These are phyloP conservation scores for Carnegiea gigantea DNA, from an alignment of 179 eudicot species.

Conservation along the genomic window DNA sequence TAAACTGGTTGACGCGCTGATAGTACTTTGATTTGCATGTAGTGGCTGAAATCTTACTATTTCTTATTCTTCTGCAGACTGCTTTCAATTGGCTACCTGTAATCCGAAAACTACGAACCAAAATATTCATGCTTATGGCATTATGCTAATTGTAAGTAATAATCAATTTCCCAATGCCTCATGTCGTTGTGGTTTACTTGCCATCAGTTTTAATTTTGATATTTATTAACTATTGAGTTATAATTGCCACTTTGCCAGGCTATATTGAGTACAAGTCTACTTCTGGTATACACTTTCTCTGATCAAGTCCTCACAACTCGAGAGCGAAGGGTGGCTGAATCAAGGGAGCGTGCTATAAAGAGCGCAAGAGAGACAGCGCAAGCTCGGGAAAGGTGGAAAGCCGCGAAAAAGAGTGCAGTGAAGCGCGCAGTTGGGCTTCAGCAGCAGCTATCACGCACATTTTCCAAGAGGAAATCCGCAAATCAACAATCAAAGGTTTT, in stretches of 20 bases:
- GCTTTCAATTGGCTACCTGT: slow-evolving; percentile 76
- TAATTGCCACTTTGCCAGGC: slow-evolving; percentile 31
- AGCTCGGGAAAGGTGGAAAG: slow-evolving; percentile 85
- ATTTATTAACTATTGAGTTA: not conserved
- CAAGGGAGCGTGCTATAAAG: slow-evolving; percentile 81
- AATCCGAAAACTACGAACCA: slow-evolving; percentile 61
- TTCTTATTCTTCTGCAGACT: not conserved
- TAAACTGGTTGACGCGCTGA: no score
- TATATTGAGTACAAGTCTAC: slow-evolving; percentile 53
- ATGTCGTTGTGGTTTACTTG: not conserved
- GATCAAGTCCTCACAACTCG: slow-evolving; percentile 89
- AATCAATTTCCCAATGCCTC: not conserved
- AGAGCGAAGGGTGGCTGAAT: slow-evolving; percentile 68
- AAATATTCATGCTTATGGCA: slow-evolving; percentile 72
- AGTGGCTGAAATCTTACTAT: not conserved
- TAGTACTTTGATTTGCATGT: not conserved
- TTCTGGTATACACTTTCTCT: slow-evolving; percentile 75
- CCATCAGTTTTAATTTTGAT: not conserved
- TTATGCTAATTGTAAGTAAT: slow-evolving; percentile 72
- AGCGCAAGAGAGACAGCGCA: slow-evolving; percentile 92
- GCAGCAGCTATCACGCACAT: slow-evolving; percentile 72
- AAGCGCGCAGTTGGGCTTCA: slow-evolving; percentile 57
- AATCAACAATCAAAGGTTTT: slow-evolving; percentile 28
- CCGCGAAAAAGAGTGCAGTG: slow-evolving; percentile 70
- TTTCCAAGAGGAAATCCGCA: slow-evolving; percentile 51